phyloP scores from a whole-genome alignment of 768 basidiomycete species.

The Podaxis carcinomalis region DNA sequence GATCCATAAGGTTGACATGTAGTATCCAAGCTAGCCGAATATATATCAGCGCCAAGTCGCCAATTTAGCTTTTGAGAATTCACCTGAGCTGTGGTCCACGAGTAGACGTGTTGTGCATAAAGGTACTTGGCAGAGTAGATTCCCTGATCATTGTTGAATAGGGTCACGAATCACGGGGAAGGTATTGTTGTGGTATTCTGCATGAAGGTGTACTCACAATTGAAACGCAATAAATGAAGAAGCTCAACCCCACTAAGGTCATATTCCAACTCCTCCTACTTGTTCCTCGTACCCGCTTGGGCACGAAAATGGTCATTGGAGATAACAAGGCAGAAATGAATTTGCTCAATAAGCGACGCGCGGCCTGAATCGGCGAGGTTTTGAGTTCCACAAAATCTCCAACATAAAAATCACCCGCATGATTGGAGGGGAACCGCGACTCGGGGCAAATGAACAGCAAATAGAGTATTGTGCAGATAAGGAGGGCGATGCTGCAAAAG shows the following conservation, averaged over 20 bases:
- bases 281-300: slow-evolving; percentile 39
- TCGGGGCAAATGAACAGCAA: slow-evolving; percentile 49
- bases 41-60: slow-evolving; percentile 5
- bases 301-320: slow-evolving; percentile 69
- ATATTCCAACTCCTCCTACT: slow-evolving; percentile 68
- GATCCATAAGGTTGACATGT: slow-evolving; percentile 67
- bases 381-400: slow-evolving; percentile 22
- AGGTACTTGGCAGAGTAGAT: slow-evolving; percentile 74
- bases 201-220: slow-evolving; percentile 39
- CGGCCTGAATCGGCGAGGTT: slow-evolving; percentile 25
- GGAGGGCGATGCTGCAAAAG: slow-evolving; percentile 37
- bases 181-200: too few relatives aligned
- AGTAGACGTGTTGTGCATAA: slow-evolving; percentile 69
- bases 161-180: not conserved
- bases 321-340: slow-evolving; percentile 46
- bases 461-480: slow-evolving; percentile 32
- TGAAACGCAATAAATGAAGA: slow-evolving; percentile 64
- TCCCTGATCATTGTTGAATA: slow-evolving; percentile 36
- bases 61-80: not conserved
- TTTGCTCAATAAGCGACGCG: slow-evolving; percentile 21
- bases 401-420: slow-evolving; percentile 15
- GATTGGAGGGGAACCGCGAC: slow-evolving; percentile 33
- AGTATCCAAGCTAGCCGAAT: slow-evolving; percentile 54
- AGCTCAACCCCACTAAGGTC: slow-evolving; percentile 56
- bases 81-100: slow-evolving; percentile 61